A percentile compares a stretch with the other conserved stretches of the same genome.
Evolutionary conservation across 2,329 filamentous ascomycete species (phyloP).

Genomic region (Huntiella savannae): DNA sequence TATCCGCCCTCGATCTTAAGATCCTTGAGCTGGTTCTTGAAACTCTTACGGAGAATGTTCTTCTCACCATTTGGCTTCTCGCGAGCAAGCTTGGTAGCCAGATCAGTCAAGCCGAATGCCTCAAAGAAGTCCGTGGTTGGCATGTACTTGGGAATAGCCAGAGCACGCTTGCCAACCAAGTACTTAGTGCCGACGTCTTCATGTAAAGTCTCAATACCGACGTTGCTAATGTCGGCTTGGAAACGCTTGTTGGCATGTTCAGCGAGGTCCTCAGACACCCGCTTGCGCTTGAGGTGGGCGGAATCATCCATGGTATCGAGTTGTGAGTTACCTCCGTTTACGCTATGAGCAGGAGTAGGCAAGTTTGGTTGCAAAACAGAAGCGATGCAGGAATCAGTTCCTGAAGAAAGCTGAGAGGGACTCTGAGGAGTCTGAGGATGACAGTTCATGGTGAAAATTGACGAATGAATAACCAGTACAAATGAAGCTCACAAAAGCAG

Average conservation of each 20-base stretch:
- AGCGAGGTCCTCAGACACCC: conserved; percentile 34
- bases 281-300: conserved; percentile 35
- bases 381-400: conserved; percentile 32
- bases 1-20: conserved; percentile 43
- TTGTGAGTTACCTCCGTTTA: conserved; percentile 34
- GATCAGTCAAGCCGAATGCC: conserved; percentile 33
- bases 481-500: background rate
- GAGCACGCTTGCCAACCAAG: conserved; percentile 33
- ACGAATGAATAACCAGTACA: background rate
- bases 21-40: conserved; percentile 49
- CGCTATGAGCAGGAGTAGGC: conserved; percentile 43
- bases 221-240: conserved; percentile 33
- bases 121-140: conserved; percentile 37
- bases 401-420: conserved; percentile 41
- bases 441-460: conserved; percentile 39
- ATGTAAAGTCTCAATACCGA: conserved; percentile 45
- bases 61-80: conserved; percentile 47
- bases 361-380: conserved; percentile 32
- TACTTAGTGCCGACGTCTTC: conserved; percentile 48
- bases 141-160: conserved; percentile 6
- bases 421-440: conserved; percentile 50
- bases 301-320: conserved; percentile 24
- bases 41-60: conserved; percentile 47
- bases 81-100: conserved; percentile 43
- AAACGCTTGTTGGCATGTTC: conserved; percentile 41